These are phyloP conservation scores for Stereum hirsutum DNA, from an alignment of 1,284 basidiomycete genomes.

Conservation along the genomic window DNA sequence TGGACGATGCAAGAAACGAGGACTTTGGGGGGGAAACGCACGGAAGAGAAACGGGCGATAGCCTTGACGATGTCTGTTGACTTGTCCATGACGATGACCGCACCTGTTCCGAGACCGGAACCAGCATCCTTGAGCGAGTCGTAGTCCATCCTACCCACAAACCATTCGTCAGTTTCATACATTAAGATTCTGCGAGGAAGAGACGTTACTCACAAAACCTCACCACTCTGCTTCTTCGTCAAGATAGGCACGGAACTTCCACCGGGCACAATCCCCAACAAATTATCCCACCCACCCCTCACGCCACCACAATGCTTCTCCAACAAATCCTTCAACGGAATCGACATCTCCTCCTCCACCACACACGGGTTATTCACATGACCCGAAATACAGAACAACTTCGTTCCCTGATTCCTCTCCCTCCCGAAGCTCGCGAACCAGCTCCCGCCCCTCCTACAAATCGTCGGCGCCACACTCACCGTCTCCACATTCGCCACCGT, in stretches of 20 bases:
- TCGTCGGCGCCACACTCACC: conserved; percentile 94
- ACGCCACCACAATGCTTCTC: conserved; percentile 98
- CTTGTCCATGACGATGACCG: conserved; percentile 99
- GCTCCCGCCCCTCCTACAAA: conserved; percentile 82
- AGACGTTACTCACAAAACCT: conserved; percentile 71
- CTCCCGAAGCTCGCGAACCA: conserved; percentile 96
- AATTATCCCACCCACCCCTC: conserved; percentile 91
- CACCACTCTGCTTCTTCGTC: conserved; percentile 72
- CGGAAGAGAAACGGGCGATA: conserved; percentile 88
- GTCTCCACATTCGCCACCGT: conserved; percentile 99
- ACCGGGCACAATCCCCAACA: conserved; percentile 91
- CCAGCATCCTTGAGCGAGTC: conserved; percentile 95
- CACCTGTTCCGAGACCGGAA: conserved; percentile 93
- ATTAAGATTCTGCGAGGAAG: conserved; percentile 2
- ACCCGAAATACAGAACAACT: conserved; percentile 92
- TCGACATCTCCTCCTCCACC: conserved; percentile 98
- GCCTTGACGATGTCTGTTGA: conserved; percentile 89
- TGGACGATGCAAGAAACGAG: not conserved
- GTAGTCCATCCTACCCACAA: conserved; percentile 92
- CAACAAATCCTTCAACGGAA: conserved; percentile 87
- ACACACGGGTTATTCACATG: conserved; percentile 99
- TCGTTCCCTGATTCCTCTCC: conserved; percentile 91
- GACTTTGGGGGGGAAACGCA: too few relatives aligned
- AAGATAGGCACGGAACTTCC: conserved; percentile 95
- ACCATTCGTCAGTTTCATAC: conserved; percentile 6